Conservation (phyloP, 106 monocot species). For the Triglochin maritima region DNA sequence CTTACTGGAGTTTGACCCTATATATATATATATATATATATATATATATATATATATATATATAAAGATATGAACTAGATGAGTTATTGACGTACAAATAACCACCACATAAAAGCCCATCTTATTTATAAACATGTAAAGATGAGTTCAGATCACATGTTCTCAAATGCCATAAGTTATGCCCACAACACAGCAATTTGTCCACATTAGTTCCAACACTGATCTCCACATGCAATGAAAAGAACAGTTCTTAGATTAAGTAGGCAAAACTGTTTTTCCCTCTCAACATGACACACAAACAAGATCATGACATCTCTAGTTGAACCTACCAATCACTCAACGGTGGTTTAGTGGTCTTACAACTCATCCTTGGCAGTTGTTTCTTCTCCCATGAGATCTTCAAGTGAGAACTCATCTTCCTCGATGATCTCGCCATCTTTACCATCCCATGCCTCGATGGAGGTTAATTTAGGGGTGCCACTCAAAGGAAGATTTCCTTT, state of each 20-base stretch:
- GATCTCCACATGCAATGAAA: neutral
- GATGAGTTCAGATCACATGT: neutral
- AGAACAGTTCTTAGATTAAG: neutral
- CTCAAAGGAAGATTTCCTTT: constrained; percentile 83
- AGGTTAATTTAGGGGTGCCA: constrained; percentile 33
- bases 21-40: too few relatives aligned
- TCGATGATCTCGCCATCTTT: constrained; percentile 83
- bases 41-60: too few relatives aligned
- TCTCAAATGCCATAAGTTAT: neutral
- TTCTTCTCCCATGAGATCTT: constrained; percentile 82
- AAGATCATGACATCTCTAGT: neutral
- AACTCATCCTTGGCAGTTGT: constrained; percentile 53
- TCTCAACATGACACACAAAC: neutral
- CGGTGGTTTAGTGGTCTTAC: constrained; percentile 1
- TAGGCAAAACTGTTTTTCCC: neutral
- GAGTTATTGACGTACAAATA: too few relatives aligned
- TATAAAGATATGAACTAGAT: too few relatives aligned
- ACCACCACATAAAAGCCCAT: too few relatives aligned
- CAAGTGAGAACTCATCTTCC: constrained; percentile 95
- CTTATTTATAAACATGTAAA: too few relatives aligned
- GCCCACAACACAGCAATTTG: neutral
- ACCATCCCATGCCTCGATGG: constrained; percentile 85
- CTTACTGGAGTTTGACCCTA: too few relatives aligned
- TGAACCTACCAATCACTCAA: neutral
- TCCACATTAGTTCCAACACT: neutral